A percentile compares a stretch with the other conserved stretches of the same genome.
These are phyloP conservation scores for Cytidiella melzeri DNA, from an alignment of 768 basidiomycete species.

Conservation along the genomic window DNA sequence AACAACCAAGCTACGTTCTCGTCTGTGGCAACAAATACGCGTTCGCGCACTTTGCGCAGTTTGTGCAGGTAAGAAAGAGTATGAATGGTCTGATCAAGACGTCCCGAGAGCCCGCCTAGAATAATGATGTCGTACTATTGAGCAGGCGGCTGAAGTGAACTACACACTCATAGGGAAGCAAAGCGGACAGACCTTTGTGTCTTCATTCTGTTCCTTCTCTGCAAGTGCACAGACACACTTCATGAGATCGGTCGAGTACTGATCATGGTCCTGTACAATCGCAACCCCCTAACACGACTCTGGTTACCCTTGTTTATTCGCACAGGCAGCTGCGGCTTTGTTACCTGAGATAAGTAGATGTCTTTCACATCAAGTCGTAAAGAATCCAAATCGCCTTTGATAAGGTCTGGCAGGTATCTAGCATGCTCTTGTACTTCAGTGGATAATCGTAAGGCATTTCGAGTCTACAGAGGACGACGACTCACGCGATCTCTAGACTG, in stretches of 20 bases:
- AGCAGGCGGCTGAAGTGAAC: background rate
- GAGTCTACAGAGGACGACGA: no score
- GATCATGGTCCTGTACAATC: slow-evolving; percentile 61
- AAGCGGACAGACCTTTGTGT: slow-evolving; percentile 31
- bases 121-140: slow-evolving; percentile 64
- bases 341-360: slow-evolving; percentile 60
- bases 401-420: slow-evolving; percentile 76
- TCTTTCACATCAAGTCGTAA: slow-evolving; percentile 63
- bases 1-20: slow-evolving; percentile 92
- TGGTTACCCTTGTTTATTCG: background rate
- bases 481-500: no score
- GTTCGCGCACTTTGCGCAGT: slow-evolving; percentile 51
- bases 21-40: slow-evolving; percentile 77
- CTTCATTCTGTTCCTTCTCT: slow-evolving; percentile 44
- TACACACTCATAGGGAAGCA: background rate
- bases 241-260: slow-evolving; percentile 92
- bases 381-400: slow-evolving; percentile 95
- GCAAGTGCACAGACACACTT: slow-evolving; percentile 73
- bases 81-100: slow-evolving; percentile 92
- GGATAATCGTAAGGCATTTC: no score
- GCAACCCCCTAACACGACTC: slow-evolving; percentile 49
- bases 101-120: slow-evolving; percentile 84
- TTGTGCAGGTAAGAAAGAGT: slow-evolving; percentile 83
- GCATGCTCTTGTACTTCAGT: no score
- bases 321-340: slow-evolving; percentile 14